Evolutionary conservation across 176 grass and related monocot genomes (phyloP).

Genomic region (Saccharum officinarum): DNA sequence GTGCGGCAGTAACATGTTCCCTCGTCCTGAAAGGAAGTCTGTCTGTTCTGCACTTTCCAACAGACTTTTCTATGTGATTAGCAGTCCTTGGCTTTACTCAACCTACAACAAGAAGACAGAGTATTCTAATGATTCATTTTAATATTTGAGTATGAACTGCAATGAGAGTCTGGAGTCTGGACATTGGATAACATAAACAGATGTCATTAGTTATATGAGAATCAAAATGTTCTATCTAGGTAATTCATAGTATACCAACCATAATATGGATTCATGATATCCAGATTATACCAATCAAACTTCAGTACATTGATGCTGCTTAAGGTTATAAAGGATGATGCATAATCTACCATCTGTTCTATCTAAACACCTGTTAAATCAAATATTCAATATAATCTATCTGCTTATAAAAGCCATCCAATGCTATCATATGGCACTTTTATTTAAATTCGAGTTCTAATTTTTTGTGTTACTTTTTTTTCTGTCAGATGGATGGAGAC

Average conservation of each 20-base stretch:
- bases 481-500: slow-evolving; percentile 77
- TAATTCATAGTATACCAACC: not conserved
- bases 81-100: not conserved
- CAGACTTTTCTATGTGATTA: not conserved
- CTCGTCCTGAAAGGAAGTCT: not conserved
- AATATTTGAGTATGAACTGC: not conserved
- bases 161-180: not conserved
- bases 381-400: not conserved
- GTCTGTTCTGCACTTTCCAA: not conserved
- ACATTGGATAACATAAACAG: not conserved
- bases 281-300: not conserved
- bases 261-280: not conserved
- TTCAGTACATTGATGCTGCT: not conserved
- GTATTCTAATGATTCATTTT: not conserved
- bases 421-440: not conserved
- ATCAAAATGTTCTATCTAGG: not conserved
- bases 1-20: not conserved
- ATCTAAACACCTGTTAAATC: not conserved
- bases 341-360: not conserved
- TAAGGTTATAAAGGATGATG: not conserved
- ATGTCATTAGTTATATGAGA: not conserved
- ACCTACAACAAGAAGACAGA: not conserved
- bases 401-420: not conserved
- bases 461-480: slow-evolving; percentile 30
- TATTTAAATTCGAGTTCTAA: not conserved